A percentile compares a stretch with the other conserved stretches of the same genome.
phyloP scores from a whole-genome alignment of 129 eudicot genomes.

The Tagetes patula region DNA sequence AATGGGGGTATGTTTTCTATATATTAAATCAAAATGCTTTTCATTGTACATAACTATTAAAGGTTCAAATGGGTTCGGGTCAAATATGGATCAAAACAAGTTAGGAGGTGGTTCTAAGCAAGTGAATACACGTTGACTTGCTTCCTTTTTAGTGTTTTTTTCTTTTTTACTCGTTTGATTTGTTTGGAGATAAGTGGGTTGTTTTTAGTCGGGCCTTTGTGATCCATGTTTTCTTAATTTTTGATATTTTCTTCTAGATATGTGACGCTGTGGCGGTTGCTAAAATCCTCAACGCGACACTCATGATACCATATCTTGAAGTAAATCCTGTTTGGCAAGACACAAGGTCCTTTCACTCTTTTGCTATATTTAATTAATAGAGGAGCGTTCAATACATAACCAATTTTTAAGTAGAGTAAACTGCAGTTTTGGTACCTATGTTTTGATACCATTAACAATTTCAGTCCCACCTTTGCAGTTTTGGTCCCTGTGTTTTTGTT shows the following conservation, averaged over 20 bases:
- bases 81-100: background rate
- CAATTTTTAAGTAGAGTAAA: background rate
- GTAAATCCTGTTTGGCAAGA: constrained; percentile 99
- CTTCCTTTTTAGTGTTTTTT: background rate
- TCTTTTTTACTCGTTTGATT: background rate
- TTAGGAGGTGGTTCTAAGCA: background rate
- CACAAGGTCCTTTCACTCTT: constrained; percentile 57
- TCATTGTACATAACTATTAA: background rate
- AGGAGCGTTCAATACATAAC: background rate
- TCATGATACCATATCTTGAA: constrained; percentile 89
- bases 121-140: background rate
- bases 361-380: background rate
- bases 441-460: no score
- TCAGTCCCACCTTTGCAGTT: no score
- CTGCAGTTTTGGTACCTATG: no score
- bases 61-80: constrained; percentile 16
- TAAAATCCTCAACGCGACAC: constrained; percentile 91
- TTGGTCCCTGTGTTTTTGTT: no score
- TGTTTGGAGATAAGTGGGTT: background rate
- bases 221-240: constrained; percentile 11
- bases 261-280: constrained; percentile 99
- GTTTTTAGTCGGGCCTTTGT: background rate
- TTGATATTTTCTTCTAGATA: constrained; percentile 47
- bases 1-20: constrained; percentile 79
- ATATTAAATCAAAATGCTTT: constrained; percentile 3